Conservation (phyloP, 805 yeast species). For the Yarrowia hollandica region DNA sequence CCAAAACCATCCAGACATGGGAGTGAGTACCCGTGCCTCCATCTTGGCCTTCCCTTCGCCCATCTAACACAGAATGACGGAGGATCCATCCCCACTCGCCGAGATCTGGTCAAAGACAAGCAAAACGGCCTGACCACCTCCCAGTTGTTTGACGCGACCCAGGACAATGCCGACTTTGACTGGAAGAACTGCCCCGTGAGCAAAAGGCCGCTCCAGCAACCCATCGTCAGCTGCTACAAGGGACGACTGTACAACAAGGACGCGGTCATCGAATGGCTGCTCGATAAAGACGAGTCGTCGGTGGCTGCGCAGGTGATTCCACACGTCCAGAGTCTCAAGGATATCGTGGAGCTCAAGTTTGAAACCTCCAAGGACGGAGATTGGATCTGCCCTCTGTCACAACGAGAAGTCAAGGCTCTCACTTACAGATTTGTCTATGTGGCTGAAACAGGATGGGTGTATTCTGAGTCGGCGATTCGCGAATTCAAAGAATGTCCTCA, state of each 20-base stretch:
- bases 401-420: conserved; percentile 42
- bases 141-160: conserved; percentile 35
- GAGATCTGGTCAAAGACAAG: conserved; percentile 47
- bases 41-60: not conserved
- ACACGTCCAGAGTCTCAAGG: conserved; percentile 47
- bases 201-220: conserved; percentile 47
- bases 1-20: not conserved
- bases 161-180: conserved; percentile 37
- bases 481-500: conserved; percentile 29
- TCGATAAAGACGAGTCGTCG: conserved; percentile 42
- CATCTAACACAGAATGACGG: conserved; percentile 51
- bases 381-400: conserved; percentile 45
- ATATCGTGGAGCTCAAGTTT: conserved; percentile 47
- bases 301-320: conserved; percentile 37
- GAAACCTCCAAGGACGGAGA: conserved; percentile 32
- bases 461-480: conserved; percentile 34
- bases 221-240: conserved; percentile 63
- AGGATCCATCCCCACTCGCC: conserved; percentile 64
- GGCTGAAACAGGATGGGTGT: conserved; percentile 40
- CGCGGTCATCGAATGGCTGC: conserved; percentile 54
- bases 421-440: conserved; percentile 47
- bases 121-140: conserved; percentile 35
- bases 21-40: not conserved
- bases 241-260: conserved; percentile 67
- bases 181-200: conserved; percentile 53